A percentile compares a stretch with the other conserved stretches of the same genome.
phyloP scores from a whole-genome alignment of 306 rosid species.

The Alnus rubra region DNA sequence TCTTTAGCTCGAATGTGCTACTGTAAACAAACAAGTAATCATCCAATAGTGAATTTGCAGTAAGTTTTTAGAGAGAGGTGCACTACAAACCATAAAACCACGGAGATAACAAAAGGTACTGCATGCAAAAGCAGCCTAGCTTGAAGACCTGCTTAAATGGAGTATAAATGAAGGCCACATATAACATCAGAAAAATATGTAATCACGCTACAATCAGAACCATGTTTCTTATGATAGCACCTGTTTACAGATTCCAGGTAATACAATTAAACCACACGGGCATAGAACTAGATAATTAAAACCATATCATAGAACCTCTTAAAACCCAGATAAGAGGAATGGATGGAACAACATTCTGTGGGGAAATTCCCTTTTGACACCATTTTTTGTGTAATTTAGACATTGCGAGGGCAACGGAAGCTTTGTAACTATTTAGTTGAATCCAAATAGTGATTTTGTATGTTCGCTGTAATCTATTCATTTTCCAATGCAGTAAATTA shows the following conservation, averaged over 20 bases:
- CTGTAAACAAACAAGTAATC: background rate
- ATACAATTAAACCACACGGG: background rate
- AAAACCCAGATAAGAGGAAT: conserved; percentile 15
- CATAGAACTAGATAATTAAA: conserved; percentile 7
- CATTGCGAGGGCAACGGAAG: background rate
- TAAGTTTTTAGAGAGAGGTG: background rate
- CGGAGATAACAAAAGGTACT: background rate
- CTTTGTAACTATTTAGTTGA: background rate
- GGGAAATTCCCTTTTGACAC: background rate
- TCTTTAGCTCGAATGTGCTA: background rate
- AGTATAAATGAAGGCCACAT: background rate
- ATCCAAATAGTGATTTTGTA: background rate
- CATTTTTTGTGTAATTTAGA: background rate
- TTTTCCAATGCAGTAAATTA: background rate
- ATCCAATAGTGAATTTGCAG: background rate
- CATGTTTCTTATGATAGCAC: conserved; percentile 8
- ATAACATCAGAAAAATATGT: background rate
- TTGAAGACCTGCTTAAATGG: background rate
- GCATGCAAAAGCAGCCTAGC: background rate
- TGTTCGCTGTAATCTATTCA: background rate
- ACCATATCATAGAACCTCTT: conserved; percentile 23
- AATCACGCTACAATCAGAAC: conserved; percentile 17
- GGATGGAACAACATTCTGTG: background rate
- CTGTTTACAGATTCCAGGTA: conserved; percentile 23
- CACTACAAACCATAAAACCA: background rate